Percentiles rank a stretch among this genome's conserved stretches.
phyloP scores from a whole-genome alignment of 2,329 filamentous ascomycete species.

The Alternaria panax region DNA sequence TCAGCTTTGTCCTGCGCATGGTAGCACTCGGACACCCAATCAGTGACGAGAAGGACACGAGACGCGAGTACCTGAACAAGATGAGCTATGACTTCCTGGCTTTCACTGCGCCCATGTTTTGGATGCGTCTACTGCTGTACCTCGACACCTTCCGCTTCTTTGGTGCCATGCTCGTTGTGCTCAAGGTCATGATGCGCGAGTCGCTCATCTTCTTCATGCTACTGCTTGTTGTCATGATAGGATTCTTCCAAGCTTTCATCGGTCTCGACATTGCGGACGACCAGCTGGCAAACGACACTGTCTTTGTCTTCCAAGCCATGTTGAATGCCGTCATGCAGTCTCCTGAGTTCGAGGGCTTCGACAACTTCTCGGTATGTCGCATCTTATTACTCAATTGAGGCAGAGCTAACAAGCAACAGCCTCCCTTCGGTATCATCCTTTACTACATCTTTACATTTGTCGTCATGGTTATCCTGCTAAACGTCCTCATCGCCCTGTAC shows the following conservation, averaged over 20 bases:
- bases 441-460: slow-evolving; percentile 99
- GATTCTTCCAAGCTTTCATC: slow-evolving; percentile 92
- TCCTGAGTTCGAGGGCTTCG: slow-evolving; percentile 88
- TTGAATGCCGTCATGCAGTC: slow-evolving; percentile 89
- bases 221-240: slow-evolving; percentile 80
- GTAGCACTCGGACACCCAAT: slow-evolving; percentile 73
- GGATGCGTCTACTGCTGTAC: slow-evolving; percentile 90
- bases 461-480: slow-evolving; percentile 92
- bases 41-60: slow-evolving; percentile 47
- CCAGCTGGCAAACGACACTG: slow-evolving; percentile 65
- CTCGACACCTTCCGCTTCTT: slow-evolving; percentile 95
- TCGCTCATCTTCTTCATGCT: slow-evolving; percentile 96
- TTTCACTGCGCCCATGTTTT: slow-evolving; percentile 95
- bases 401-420: slow-evolving; percentile 47
- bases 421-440: slow-evolving; percentile 90
- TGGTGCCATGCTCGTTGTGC: slow-evolving; percentile 94
- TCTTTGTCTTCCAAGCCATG: slow-evolving; percentile 82
- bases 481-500: slow-evolving; percentile 96
- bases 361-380: slow-evolving; percentile 71
- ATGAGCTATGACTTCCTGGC: slow-evolving; percentile 94
- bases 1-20: slow-evolving; percentile 80
- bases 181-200: slow-evolving; percentile 73
- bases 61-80: slow-evolving; percentile 71
- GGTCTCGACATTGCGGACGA: slow-evolving; percentile 87
- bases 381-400: neutral